phyloP scores from a whole-genome alignment of 2,329 filamentous ascomycete genomes.

The Blumeria graminis region DNA sequence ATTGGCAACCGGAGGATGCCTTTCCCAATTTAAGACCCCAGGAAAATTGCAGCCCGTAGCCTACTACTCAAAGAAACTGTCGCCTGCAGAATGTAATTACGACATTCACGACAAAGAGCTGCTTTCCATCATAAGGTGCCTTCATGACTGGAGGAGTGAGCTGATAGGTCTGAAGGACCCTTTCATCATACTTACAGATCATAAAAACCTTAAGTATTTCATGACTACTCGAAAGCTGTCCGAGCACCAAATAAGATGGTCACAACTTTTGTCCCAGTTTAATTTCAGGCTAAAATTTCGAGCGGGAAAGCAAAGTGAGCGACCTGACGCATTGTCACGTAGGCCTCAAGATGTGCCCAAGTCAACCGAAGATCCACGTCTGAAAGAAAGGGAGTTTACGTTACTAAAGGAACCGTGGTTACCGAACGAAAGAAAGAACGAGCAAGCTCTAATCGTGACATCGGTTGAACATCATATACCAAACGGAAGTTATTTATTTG shows the following conservation, averaged over 20 bases:
- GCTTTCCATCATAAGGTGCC: not conserved
- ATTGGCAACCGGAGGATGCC: not conserved
- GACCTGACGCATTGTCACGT: not conserved
- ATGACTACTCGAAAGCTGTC: not conserved
- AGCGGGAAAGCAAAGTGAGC: not conserved
- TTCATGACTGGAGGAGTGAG: not conserved
- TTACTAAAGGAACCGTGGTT: not conserved
- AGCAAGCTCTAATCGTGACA: not conserved
- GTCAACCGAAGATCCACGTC: not conserved
- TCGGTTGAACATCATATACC: not conserved
- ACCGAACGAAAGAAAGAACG: not conserved
- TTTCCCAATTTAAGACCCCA: not conserved
- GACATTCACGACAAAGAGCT: not conserved
- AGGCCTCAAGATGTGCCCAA: not conserved
- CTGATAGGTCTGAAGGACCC: not conserved
- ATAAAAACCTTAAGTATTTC: not conserved
- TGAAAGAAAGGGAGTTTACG: not conserved
- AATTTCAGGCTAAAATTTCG: not conserved
- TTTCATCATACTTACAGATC: not conserved
- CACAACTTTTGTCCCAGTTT: not conserved
- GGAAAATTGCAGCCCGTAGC: not conserved
- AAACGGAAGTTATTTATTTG: not conserved
- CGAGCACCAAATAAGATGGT: not conserved
- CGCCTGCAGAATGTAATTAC: not conserved
- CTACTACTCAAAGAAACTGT: not conserved